phyloP scores from a whole-genome alignment of 108 stramenopile genomes.

The Aurantiochytrium sp. region DNA sequence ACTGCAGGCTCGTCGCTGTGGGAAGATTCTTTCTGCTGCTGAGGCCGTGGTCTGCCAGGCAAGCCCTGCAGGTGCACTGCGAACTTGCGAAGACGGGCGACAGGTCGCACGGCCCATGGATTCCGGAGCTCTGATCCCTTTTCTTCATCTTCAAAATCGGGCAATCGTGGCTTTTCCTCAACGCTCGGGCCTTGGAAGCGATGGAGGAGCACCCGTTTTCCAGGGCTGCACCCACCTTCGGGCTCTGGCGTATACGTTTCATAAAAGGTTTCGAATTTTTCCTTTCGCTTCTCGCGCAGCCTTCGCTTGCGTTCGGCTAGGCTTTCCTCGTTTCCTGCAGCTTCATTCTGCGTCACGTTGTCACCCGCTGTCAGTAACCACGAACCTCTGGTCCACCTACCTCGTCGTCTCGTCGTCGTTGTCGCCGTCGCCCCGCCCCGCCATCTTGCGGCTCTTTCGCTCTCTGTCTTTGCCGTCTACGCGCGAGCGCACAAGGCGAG shows the following conservation, averaged over 20 bases:
- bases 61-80: neutral
- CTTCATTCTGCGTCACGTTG: neutral
- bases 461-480: too few relatives aligned
- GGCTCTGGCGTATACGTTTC: neutral
- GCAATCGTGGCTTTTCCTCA: neutral
- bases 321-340: neutral
- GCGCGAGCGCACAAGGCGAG: too few relatives aligned
- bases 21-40: too few relatives aligned
- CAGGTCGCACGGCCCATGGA: neutral
- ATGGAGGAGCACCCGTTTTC: neutral
- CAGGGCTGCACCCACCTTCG: neutral
- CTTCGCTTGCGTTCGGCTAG: neutral
- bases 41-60: neutral
- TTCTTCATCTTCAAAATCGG: neutral
- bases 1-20: too few relatives aligned
- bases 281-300: neutral
- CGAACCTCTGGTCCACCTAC: too few relatives aligned
- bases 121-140: neutral
- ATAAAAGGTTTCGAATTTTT: neutral
- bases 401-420: too few relatives aligned
- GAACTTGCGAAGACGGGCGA: neutral
- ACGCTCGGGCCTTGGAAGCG: neutral
- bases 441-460: too few relatives aligned
- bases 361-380: too few relatives aligned
- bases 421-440: too few relatives aligned